A percentile compares a stretch with the other conserved stretches of the same genome.
Conservation (phyloP, 2,329 filamentous ascomycete genomes). For the Leptographium radiaticola region DNA sequence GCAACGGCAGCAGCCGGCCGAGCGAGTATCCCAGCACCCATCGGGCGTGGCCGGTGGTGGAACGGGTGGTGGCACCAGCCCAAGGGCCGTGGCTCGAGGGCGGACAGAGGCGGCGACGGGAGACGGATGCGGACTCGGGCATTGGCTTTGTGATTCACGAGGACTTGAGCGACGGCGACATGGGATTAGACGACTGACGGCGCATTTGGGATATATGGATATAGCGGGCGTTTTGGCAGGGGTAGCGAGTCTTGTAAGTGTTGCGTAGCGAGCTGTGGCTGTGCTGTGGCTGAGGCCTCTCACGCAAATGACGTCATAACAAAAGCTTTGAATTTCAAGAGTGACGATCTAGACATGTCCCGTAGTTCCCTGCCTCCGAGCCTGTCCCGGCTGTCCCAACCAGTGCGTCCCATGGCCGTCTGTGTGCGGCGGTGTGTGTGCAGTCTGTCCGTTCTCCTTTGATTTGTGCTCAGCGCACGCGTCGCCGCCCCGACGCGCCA, state of each 20-base stretch:
- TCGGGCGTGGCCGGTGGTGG: slow-evolving; percentile 14
- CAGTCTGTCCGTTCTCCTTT: not conserved
- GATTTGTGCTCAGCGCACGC: not conserved
- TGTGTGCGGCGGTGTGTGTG: too few species aligned
- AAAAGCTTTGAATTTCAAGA: too few species aligned
- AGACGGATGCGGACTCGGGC: not conserved
- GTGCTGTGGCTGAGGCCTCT: too few species aligned
- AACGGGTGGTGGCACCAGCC: not conserved
- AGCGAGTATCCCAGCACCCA: slow-evolving; percentile 44
- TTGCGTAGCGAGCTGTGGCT: too few species aligned
- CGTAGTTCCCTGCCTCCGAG: too few species aligned
- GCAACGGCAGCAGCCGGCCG: slow-evolving; percentile 31
- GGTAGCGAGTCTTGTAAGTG: too few species aligned
- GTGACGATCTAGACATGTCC: too few species aligned
- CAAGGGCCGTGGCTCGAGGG: not conserved
- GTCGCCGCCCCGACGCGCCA: slow-evolving; percentile 25
- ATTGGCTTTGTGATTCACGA: not conserved
- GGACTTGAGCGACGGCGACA: not conserved
- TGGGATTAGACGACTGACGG: not conserved
- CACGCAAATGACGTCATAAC: too few species aligned
- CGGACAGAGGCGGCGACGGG: not conserved
- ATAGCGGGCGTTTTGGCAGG: not conserved
- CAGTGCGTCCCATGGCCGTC: too few species aligned
- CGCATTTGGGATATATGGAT: not conserved
- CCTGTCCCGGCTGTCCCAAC: too few species aligned